Conservation (phyloP, 2,329 filamentous ascomycete species). For the Bipolaris zeicola region DNA sequence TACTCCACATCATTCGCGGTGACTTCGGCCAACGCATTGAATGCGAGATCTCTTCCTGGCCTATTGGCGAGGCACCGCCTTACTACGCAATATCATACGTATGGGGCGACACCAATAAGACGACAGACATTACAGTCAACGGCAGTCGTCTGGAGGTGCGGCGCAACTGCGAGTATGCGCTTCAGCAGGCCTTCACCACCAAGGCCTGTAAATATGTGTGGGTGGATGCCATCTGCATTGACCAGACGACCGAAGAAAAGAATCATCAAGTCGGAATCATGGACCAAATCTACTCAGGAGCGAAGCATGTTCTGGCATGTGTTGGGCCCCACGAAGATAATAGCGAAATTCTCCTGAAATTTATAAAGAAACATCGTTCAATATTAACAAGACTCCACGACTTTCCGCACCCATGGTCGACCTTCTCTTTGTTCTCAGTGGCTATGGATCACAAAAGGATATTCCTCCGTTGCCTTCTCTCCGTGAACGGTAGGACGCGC, state of each 20-base stretch:
- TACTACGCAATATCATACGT: conserved; percentile 8
- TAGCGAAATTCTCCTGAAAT: not conserved
- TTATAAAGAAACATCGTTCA: rapidly evolving
- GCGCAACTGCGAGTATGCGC: conserved; percentile 3
- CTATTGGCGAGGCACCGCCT: not conserved
- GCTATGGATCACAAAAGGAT: no score
- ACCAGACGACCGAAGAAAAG: not conserved
- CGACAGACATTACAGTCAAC: not conserved
- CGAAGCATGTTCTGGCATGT: not conserved
- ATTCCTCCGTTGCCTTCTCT: no score
- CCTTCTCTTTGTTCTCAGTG: no score
- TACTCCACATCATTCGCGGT: not conserved
- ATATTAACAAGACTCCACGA: no score
- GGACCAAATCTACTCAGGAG: not conserved
- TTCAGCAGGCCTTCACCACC: conserved; percentile 1
- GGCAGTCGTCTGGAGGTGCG: not conserved
- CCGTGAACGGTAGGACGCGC: no score
- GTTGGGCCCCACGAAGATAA: not conserved
- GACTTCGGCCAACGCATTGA: conserved; percentile 1
- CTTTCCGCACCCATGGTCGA: no score
- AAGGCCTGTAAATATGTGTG: not conserved
- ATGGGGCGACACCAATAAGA: not conserved
- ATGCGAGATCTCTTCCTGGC: conserved; percentile 2
- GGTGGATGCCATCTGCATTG: conserved; percentile 4
- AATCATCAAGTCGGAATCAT: conserved; percentile 4